Base-by-base conservation (phyloP, 2,329 filamentous ascomycete genomes). In the Sphaceloma murrayae region DNA sequence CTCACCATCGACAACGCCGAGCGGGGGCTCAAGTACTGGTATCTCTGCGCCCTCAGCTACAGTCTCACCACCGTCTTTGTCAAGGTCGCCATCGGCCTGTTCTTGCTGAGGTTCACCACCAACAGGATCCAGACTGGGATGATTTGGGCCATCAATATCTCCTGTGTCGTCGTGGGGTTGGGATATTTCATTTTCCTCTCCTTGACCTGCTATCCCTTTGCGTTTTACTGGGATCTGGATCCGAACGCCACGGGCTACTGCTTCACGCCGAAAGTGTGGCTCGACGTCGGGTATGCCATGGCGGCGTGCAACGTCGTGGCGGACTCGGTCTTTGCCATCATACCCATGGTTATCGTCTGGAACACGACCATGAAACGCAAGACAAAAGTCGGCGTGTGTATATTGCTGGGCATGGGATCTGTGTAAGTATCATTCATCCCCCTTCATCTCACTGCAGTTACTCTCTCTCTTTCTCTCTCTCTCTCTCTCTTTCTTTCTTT, bases 21-120 rank as follows among this genome's bases (percentile, higher is more conserved):
- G 13, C 27, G 21, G 14, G 48, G 40, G n/a, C 16, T 50, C 7
- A 45, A 66, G 32, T 65, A 59, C 51, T 76, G 70, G 71, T 75
- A 69, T 59, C 63, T 75, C 13, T 71, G 70, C 50, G 72, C 75
- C 51, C 58, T 70, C 11, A 66, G 67, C 49, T 77, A 75, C 53
- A 65, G 69, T 6, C 55, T 71, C 45, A 62, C 65, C 4, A 70
- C 64, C 16, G 62, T 66, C 29, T 54, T 68, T 10, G 62, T 72
- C 31, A 74, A 73, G 48, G 61, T 73, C 30, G 67, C 72, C 1
- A 69, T 77, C 39, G 69, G 64, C 3, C 58, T 73, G n/a, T 73
- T 74, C 47, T 65, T 75, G 31, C 65, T 75, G 11, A 67, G 72
- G 38, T 62, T 77, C 16, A 69, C 70, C 1, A 58, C 68, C 22